Conservation (phyloP, 2,329 filamentous ascomycete genomes). For the Penicillium griseofulvum region DNA sequence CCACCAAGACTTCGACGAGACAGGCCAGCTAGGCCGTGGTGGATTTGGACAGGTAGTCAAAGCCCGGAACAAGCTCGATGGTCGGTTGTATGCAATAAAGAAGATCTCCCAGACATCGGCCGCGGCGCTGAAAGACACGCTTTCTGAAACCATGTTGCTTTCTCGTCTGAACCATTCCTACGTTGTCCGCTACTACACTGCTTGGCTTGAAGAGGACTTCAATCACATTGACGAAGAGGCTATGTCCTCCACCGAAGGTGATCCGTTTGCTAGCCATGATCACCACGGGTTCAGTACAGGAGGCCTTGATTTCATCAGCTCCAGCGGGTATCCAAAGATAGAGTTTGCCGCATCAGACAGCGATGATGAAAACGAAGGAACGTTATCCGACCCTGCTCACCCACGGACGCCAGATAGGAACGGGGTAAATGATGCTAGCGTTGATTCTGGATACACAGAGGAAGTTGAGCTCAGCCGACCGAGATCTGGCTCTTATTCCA, state of each 20-base stretch:
- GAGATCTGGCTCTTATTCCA: conserved; percentile 49
- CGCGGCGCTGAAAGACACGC: conserved; percentile 58
- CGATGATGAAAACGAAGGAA: conserved; percentile 45
- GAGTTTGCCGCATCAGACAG: conserved; percentile 64
- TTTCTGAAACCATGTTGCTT: conserved; percentile 83
- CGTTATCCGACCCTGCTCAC: conserved; percentile 35
- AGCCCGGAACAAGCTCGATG: conserved; percentile 89
- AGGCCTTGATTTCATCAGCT: conserved; percentile 91
- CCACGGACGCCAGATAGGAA: conserved; percentile 22
- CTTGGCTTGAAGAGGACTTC: conserved; percentile 78
- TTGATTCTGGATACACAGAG: conserved; percentile 24
- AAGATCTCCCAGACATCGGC: conserved; percentile 85
- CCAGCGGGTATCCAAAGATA: conserved; percentile 71
- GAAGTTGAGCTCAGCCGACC: conserved; percentile 41
- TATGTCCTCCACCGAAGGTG: conserved; percentile 54
- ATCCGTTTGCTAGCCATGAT: conserved; percentile 41
- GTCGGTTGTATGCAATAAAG: conserved; percentile 92
- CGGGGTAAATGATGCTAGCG: background rate
- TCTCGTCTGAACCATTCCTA: conserved; percentile 90
- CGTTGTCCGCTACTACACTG: conserved; percentile 87
- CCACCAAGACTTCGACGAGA: conserved; percentile 83
- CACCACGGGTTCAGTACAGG: conserved; percentile 63
- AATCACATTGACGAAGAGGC: conserved; percentile 42
- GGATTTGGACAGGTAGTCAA: conserved; percentile 97
- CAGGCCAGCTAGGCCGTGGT: conserved; percentile 83